phyloP scores from a whole-genome alignment of 148 eudicot genomes.

The Vaccinium macrocarpon region DNA sequence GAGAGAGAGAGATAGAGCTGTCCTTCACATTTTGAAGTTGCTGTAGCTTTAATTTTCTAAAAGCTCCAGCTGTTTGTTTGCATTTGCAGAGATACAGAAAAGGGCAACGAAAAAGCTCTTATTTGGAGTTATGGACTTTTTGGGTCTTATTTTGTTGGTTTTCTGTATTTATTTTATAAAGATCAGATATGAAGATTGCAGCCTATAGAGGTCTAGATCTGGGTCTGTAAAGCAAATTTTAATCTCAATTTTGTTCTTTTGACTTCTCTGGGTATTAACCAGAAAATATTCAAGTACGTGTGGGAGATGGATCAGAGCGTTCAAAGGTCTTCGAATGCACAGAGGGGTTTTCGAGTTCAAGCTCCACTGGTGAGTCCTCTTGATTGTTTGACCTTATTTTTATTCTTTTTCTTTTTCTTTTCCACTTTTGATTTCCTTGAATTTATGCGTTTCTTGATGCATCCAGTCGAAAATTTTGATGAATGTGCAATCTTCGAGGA shows the following conservation, averaged over 20 bases:
- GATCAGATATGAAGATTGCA: constrained; percentile 24
- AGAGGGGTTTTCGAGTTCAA: constrained; percentile 71
- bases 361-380: constrained; percentile 66
- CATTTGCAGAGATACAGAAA: constrained; percentile 21
- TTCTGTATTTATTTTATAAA: background rate
- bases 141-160: background rate
- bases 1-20: constrained; percentile 15
- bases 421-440: constrained; percentile 2
- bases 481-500: background rate
- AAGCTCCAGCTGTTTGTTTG: constrained; percentile 18
- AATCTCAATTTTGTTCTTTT: background rate
- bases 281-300: constrained; percentile 5
- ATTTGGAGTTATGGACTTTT: constrained; percentile 11
- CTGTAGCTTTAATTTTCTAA: background rate
- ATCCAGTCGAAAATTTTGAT: constrained; percentile 25
- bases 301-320: constrained; percentile 37
- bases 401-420: background rate
- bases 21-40: constrained; percentile 20
- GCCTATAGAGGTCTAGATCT: constrained; percentile 19
- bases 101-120: constrained; percentile 12
- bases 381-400: constrained; percentile 9
- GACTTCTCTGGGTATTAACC: constrained; percentile 11
- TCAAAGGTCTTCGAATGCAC: constrained; percentile 42
- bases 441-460: constrained; percentile 9
- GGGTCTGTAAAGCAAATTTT: constrained; percentile 1